phyloP scores from a whole-genome alignment of 768 basidiomycete genomes.

The Lactarius psammicola region DNA sequence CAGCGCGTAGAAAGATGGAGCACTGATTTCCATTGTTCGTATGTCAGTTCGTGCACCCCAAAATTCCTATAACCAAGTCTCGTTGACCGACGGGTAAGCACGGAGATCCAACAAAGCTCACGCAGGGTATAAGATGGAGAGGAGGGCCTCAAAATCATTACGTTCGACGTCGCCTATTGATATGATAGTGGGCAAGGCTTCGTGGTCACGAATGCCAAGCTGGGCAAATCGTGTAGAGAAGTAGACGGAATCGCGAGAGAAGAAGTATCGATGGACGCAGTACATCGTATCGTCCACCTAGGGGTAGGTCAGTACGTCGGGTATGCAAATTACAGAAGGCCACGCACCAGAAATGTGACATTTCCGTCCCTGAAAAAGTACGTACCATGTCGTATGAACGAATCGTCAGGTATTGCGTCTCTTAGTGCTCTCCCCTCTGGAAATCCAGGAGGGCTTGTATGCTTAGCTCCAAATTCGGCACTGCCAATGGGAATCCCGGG shows the following conservation, averaged over 20 bases:
- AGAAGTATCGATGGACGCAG: conserved; percentile 26
- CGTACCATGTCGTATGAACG: conserved; percentile 10
- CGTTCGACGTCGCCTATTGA: conserved; percentile 12
- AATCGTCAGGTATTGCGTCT: not conserved
- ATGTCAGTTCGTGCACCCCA: not conserved
- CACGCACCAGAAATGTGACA: conserved; percentile 22
- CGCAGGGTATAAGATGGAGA: conserved; percentile 28
- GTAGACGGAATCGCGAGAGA: conserved; percentile 25
- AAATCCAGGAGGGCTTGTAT: not conserved
- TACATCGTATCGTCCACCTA: conserved; percentile 25
- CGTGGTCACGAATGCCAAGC: conserved; percentile 15
- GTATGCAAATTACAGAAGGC: no score
- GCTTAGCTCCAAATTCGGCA: not conserved
- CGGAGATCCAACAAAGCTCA: conserved; percentile 3
- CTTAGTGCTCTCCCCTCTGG: not conserved
- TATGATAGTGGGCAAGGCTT: conserved; percentile 8
- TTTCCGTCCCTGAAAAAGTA: conserved; percentile 27
- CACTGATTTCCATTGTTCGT: conserved; percentile 19
- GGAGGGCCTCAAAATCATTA: conserved; percentile 25
- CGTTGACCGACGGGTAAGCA: not conserved
- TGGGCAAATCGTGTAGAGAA: conserved; percentile 18
- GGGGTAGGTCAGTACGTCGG: not conserved
- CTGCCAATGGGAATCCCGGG: not conserved
- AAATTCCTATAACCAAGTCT: not conserved
- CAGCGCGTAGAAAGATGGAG: conserved; percentile 18